Percentiles rank a stretch among this genome's conserved stretches.
These are phyloP conservation scores for Striga hermonthica DNA, from an alignment of 305 asterid genomes.

Conservation along the genomic window DNA sequence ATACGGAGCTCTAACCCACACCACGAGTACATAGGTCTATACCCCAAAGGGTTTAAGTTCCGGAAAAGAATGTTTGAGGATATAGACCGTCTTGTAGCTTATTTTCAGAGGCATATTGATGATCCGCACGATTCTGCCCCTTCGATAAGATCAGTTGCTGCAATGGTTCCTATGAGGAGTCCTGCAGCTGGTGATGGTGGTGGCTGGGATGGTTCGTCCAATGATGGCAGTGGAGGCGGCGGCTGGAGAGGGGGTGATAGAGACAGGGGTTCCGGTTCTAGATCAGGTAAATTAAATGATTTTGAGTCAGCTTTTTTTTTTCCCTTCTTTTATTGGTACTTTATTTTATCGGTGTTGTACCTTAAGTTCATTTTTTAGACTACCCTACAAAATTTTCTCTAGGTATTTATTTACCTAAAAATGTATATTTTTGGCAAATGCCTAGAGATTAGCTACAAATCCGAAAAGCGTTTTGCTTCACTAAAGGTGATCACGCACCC, in stretches of 20 bases:
- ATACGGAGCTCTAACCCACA: conserved; percentile 91
- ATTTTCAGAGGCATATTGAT: conserved; percentile 89
- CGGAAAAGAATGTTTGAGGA: conserved; percentile 89
- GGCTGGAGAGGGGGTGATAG: conserved; percentile 68
- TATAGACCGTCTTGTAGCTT: conserved; percentile 80
- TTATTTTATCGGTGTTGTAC: too few species aligned
- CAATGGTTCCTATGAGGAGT: conserved; percentile 88
- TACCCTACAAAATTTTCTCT: too few species aligned
- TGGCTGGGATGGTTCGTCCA: conserved; percentile 74
- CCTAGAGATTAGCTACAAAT: too few species aligned
- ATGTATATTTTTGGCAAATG: too few species aligned
- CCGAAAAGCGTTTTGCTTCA: too few species aligned
- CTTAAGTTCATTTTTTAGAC: too few species aligned
- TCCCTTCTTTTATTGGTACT: conserved; percentile 8
- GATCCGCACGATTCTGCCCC: conserved; percentile 74
- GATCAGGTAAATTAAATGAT: conserved; percentile 51
- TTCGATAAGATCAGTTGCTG: conserved; percentile 79
- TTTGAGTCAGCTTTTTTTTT: conserved; percentile 13
- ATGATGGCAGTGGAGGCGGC: conserved; percentile 47
- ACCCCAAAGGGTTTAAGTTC: conserved; percentile 92
- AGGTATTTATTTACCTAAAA: too few species aligned
- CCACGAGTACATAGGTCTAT: conserved; percentile 89
- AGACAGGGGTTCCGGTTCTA: conserved; percentile 66
- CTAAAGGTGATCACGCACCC: too few species aligned
- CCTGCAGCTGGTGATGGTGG: conserved; percentile 73